phyloP scores from a whole-genome alignment of 306 rosid species.

The Echinosophora koreensis region DNA sequence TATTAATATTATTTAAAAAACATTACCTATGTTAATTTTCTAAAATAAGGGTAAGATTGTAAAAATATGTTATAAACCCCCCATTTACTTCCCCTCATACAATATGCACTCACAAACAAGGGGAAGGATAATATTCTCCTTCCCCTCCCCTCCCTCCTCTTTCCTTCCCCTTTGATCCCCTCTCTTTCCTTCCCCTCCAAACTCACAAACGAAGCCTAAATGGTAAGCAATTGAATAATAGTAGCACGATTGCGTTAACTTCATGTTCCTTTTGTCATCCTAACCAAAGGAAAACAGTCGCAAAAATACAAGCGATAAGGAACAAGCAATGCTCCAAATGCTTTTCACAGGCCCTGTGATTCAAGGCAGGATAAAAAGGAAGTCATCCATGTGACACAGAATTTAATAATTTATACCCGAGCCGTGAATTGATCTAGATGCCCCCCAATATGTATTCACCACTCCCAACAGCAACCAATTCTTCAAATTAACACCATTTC shows the following conservation, averaged over 20 bases:
- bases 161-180: no score
- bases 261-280: constrained; percentile 28
- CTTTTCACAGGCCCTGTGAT: constrained; percentile 2
- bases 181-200: no score
- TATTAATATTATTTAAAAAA: no score
- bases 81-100: no score
- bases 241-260: neutral
- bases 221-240: neutral
- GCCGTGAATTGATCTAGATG: constrained; percentile 72
- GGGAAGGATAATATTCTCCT: no score
- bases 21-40: no score
- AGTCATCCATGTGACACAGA: neutral
- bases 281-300: constrained; percentile 8
- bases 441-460: constrained; percentile 52
- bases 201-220: no score
- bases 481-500: constrained; percentile 53
- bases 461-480: constrained; percentile 63
- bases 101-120: no score
- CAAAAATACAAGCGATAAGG: constrained; percentile 20
- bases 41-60: no score
- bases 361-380: constrained; percentile 5
- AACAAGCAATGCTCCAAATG: constrained; percentile 20
- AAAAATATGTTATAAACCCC: no score
- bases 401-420: constrained; percentile 65
- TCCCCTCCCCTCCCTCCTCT: no score